phyloP scores from a whole-genome alignment of 805 yeast genomes.

The Kurtzmaniella fragi region DNA sequence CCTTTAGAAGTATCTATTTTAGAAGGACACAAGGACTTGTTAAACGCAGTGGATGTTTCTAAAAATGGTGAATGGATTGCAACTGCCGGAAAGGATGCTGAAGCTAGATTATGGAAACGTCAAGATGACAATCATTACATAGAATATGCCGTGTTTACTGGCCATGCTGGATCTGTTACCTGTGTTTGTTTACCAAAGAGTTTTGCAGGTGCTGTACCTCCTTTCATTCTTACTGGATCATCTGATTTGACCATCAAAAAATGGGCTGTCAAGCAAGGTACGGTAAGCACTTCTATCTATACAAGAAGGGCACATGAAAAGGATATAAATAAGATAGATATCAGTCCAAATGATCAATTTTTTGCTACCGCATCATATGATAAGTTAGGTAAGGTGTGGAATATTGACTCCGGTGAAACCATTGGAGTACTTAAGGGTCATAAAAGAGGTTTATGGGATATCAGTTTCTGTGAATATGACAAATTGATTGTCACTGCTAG shows the following conservation, averaged over 20 bases:
- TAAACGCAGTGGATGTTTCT: constrained; percentile 74
- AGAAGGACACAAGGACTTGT: constrained; percentile 82
- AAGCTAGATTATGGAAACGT: constrained; percentile 79
- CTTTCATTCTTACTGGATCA: constrained; percentile 75
- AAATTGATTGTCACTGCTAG: constrained; percentile 76
- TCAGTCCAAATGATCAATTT: constrained; percentile 83
- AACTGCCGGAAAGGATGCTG: constrained; percentile 85
- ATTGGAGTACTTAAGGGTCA: constrained; percentile 85
- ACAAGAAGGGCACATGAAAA: constrained; percentile 97
- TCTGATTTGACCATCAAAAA: constrained; percentile 80
- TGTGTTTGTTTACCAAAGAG: constrained; percentile 72
- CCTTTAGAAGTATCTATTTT: constrained; percentile 59
- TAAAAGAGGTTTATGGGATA: constrained; percentile 92
- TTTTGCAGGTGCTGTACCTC: constrained; percentile 39
- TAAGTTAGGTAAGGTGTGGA: constrained; percentile 88
- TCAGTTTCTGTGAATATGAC: constrained; percentile 75
- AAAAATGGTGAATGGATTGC: constrained; percentile 85
- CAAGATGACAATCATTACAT: constrained; percentile 38
- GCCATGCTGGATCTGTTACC: constrained; percentile 84
- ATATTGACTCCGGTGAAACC: constrained; percentile 77
- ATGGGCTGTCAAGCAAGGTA: constrained; percentile 64
- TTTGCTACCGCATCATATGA: constrained; percentile 96
- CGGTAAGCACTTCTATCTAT: constrained; percentile 64
- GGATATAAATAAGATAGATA: constrained; percentile 84
- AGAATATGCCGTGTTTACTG: constrained; percentile 62